phyloP scores from a whole-genome alignment of 352 stramenopile species.

The Pythium chondricola region DNA sequence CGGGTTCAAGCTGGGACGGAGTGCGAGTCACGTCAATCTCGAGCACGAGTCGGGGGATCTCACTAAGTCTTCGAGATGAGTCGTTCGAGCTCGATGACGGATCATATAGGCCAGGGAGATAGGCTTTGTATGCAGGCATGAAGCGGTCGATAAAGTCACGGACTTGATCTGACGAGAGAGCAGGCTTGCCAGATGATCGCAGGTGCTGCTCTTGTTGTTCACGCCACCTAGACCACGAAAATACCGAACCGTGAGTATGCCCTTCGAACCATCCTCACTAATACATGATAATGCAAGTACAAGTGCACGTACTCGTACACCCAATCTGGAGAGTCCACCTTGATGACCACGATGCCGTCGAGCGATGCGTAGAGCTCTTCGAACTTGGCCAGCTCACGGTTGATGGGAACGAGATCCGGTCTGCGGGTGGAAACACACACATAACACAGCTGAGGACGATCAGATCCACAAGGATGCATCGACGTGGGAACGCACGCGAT shows the following conservation, averaged over 20 bases:
- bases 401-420: slow-evolving; percentile 54
- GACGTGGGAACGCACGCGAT: slow-evolving; percentile 14
- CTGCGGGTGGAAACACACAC: slow-evolving; percentile 22
- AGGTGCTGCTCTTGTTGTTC: slow-evolving; percentile 73
- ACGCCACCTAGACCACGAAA: slow-evolving; percentile 46
- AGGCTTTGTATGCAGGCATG: slow-evolving; percentile 78
- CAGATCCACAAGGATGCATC: no score
- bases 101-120: slow-evolving; percentile 54
- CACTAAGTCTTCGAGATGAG: slow-evolving; percentile 19
- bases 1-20: no score
- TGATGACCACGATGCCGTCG: slow-evolving; percentile 65
- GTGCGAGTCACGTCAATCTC: slow-evolving; percentile 43
- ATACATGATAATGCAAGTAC: no score
- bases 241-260: no score
- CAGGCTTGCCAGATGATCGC: slow-evolving; percentile 47
- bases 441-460: not conserved
- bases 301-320: slow-evolving; percentile 70
- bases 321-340: slow-evolving; percentile 66
- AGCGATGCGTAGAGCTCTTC: slow-evolving; percentile 62
- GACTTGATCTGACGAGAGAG: slow-evolving; percentile 56
- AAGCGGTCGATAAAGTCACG: slow-evolving; percentile 85
- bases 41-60: slow-evolving; percentile 52
- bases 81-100: not conserved
- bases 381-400: slow-evolving; percentile 53
- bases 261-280: no score